These are phyloP conservation scores for Ananas comosus DNA, from an alignment of 176 grass and related monocot species.

Conservation along the genomic window DNA sequence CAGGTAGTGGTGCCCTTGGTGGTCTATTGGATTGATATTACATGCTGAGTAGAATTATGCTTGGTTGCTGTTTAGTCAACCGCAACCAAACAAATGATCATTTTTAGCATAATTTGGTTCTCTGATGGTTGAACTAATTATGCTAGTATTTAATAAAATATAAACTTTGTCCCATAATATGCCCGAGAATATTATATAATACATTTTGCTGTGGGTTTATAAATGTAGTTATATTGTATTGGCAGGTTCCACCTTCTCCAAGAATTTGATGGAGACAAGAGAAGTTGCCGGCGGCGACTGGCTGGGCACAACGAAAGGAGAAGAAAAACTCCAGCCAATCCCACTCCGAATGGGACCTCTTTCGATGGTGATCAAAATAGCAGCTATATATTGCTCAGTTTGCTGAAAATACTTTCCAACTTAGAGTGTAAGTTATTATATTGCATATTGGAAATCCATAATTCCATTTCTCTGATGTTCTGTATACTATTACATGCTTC, in stretches of 20 bases:
- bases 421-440: slow-evolving; percentile 51
- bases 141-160: too few species aligned
- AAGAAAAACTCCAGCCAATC: slow-evolving; percentile 40
- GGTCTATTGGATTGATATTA: too few species aligned
- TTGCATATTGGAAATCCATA: background rate
- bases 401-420: slow-evolving; percentile 60
- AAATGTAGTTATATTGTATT: too few species aligned
- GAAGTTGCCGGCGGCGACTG: slow-evolving; percentile 72
- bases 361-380: slow-evolving; percentile 30
- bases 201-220: too few species aligned
- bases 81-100: too few species aligned
- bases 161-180: too few species aligned
- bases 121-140: too few species aligned
- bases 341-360: slow-evolving; percentile 18
- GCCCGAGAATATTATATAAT: too few species aligned
- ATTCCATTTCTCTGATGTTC: slow-evolving; percentile 1
- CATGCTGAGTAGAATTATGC: too few species aligned
- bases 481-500: background rate
- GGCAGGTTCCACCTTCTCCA: slow-evolving; percentile 76
- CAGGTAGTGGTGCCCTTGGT: too few species aligned
- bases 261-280: slow-evolving; percentile 90
- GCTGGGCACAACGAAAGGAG: slow-evolving; percentile 64
- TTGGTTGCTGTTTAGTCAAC: too few species aligned
- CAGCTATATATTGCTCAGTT: slow-evolving; percentile 33
- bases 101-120: too few species aligned